Percentiles rank a stretch among this genome's conserved stretches.
phyloP scores from a whole-genome alignment of 2,329 filamentous ascomycete species.

The Exserohilum turcica region DNA sequence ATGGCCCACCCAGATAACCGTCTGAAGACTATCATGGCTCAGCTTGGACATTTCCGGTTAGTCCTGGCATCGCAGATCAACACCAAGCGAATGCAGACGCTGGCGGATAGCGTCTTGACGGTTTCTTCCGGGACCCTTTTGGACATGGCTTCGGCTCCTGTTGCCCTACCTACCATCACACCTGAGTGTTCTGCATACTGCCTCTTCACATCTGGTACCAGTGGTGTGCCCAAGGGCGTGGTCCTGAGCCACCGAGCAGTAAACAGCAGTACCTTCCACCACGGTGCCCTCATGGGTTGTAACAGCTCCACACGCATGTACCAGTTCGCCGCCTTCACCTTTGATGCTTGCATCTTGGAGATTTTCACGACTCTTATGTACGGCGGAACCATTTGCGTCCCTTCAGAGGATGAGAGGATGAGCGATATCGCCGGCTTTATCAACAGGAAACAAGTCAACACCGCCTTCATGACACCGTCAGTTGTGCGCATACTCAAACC shows the following conservation, averaged over 20 bases:
- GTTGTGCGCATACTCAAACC: conserved; percentile 16
- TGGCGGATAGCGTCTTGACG: no score
- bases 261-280: background rate
- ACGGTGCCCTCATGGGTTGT: background rate
- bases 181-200: conserved; percentile 41
- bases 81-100: no score
- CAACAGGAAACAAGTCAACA: conserved; percentile 25
- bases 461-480: conserved; percentile 17
- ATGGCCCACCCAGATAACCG: background rate
- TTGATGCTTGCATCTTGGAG: conserved; percentile 62
- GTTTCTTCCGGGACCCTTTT: no score
- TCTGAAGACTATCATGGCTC: background rate
- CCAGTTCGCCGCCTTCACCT: conserved; percentile 63
- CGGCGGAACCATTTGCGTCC: conserved; percentile 50
- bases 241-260: conserved; percentile 4
- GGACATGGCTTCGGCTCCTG: no score
- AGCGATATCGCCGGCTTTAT: conserved; percentile 59
- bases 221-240: conserved; percentile 76
- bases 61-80: no score
- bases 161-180: no score
- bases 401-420: conserved; percentile 55
- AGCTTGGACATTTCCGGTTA: background rate
- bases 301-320: conserved; percentile 11
- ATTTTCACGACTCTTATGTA: conserved; percentile 60
- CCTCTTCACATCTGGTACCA: conserved; percentile 80